Percentiles rank a stretch among this genome's conserved stretches.
phyloP scores from a whole-genome alignment of 1,139 yeast species.

The Pneumocystis canis region DNA sequence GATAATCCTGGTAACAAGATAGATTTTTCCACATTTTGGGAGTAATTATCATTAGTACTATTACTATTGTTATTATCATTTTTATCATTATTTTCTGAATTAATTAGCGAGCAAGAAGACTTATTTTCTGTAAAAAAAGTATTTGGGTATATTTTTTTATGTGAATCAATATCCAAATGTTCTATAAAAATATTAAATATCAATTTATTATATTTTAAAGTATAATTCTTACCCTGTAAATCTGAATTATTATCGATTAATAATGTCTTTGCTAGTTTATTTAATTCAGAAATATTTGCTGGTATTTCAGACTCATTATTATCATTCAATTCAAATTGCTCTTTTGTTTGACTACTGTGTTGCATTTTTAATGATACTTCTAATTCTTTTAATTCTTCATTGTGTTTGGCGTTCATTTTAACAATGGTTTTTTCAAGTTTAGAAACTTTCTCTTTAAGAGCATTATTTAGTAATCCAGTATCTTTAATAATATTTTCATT shows the following conservation, averaged over 20 bases:
- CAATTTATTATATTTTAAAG: neutral
- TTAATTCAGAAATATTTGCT: neutral
- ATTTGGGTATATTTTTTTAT: neutral
- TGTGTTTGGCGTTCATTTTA: neutral
- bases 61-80: neutral
- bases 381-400: neutral
- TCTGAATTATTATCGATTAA: neutral
- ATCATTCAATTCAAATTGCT: neutral
- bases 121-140: neutral
- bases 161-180: neutral
- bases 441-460: neutral
- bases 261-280: neutral
- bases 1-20: neutral
- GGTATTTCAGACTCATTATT: neutral
- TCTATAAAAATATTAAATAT: neutral
- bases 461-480: neutral
- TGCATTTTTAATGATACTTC: neutral
- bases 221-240: neutral
- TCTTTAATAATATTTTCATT: slow-evolving; percentile 12
- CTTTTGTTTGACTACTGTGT: neutral
- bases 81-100: neutral
- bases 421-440: neutral
- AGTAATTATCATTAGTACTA: neutral
- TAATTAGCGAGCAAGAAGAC: neutral
- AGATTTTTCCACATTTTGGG: neutral